Percentiles rank a stretch among this genome's conserved stretches.
Evolutionary conservation across 2,329 filamentous ascomycete genomes (phyloP).

Genomic region (Aspergillus alliaceus): DNA sequence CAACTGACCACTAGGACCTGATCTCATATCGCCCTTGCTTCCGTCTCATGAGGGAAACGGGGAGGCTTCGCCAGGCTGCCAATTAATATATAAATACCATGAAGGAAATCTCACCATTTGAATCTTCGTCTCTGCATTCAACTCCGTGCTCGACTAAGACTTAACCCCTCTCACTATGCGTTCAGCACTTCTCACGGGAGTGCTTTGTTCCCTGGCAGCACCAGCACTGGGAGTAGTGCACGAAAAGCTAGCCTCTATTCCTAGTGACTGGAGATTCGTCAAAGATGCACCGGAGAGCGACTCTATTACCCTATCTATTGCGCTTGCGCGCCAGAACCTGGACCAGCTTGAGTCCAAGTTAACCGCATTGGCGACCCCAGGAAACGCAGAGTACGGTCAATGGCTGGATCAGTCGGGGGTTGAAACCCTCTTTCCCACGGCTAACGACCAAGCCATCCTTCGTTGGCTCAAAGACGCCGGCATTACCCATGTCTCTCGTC

Average conservation of each 20-base stretch:
- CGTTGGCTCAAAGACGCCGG: slow-evolving; percentile 47
- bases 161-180: not conserved
- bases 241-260: not conserved
- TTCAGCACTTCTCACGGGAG: not conserved
- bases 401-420: slow-evolving; percentile 49
- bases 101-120: not conserved
- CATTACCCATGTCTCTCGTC: slow-evolving; percentile 36
- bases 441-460: slow-evolving; percentile 38
- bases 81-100: not conserved
- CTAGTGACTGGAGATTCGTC: not conserved
- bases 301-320: slow-evolving; percentile 22
- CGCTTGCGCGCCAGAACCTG: slow-evolving; percentile 26
- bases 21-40: too few species aligned
- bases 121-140: not conserved
- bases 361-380: slow-evolving; percentile 48
- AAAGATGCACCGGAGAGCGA: slow-evolving; percentile 11
- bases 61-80: too few species aligned
- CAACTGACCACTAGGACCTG: too few species aligned
- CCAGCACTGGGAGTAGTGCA: not conserved
- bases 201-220: not conserved
- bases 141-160: not conserved
- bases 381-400: slow-evolving; percentile 48
- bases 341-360: slow-evolving; percentile 42
- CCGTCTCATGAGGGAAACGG: too few species aligned
- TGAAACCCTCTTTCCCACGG: slow-evolving; percentile 43